A percentile compares a stretch with the other conserved stretches of the same genome.
phyloP scores from a whole-genome alignment of 371 early-diverging fungal genomes.

The Basidiobolus meristosporus region DNA sequence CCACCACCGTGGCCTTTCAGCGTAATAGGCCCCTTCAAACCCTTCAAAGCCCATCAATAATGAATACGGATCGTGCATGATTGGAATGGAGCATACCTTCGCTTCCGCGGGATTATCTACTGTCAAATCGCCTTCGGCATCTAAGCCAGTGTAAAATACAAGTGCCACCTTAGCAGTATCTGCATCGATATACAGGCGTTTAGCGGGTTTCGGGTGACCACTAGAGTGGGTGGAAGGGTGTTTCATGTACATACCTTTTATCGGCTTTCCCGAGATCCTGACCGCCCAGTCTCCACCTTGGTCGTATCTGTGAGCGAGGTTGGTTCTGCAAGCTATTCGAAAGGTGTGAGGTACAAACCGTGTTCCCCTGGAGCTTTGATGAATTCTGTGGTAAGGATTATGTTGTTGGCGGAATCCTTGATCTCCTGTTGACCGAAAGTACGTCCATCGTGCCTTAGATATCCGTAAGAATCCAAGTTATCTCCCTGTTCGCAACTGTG shows the following conservation, averaged over 20 bases:
- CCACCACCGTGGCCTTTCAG: constrained; percentile 35
- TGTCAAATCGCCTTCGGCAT: too few species aligned
- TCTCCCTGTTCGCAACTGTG: constrained; percentile 81
- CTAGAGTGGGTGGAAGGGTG: too few species aligned
- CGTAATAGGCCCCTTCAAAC: constrained; percentile 9
- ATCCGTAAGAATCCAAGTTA: constrained; percentile 62
- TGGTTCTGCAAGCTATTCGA: neutral
- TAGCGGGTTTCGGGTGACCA: too few species aligned
- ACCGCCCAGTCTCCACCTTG: constrained; percentile 75
- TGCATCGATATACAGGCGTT: too few species aligned
- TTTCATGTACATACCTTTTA: too few species aligned
- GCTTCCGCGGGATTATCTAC: too few species aligned
- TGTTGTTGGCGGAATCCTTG: constrained; percentile 42
- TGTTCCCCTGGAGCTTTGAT: constrained; percentile 43
- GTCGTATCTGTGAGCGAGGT: neutral
- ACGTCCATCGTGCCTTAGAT: constrained; percentile 72
- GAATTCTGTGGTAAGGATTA: constrained; percentile 60
- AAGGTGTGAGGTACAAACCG: constrained; percentile 10
- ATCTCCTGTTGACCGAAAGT: constrained; percentile 59
- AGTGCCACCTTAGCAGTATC: too few species aligned
- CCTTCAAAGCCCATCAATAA: too few species aligned
- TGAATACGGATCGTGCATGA: too few species aligned
- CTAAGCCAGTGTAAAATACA: too few species aligned
- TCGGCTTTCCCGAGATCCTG: constrained; percentile 49
- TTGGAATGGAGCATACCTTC: too few species aligned